Percentiles rank a stretch among this genome's conserved stretches.
Conservation (phyloP, 495 filamentous ascomycete species). For the Penicillium fimorum region DNA sequence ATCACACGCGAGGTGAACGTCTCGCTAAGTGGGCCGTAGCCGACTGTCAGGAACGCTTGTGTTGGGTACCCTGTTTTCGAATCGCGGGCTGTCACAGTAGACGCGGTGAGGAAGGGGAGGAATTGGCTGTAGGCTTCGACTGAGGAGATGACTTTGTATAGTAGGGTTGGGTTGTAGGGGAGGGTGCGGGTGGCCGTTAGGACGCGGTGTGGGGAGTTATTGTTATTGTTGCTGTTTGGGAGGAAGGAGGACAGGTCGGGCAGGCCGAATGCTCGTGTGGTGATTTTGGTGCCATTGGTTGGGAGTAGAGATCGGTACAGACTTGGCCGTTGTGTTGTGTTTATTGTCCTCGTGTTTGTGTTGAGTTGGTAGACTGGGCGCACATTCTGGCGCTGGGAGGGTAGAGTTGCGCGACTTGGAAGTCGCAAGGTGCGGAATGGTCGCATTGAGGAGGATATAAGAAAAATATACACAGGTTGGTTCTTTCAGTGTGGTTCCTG, state of each 20-base stretch:
- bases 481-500: not conserved
- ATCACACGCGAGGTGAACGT: conserved; percentile 72
- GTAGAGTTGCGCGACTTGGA: conserved; percentile 14
- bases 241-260: conserved; percentile 39
- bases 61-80: conserved; percentile 58
- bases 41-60: conserved; percentile 75
- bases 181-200: conserved; percentile 76
- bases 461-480: not conserved
- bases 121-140: conserved; percentile 77
- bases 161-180: conserved; percentile 63
- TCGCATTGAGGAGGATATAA: conserved; percentile 17
- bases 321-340: conserved; percentile 12
- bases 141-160: conserved; percentile 83
- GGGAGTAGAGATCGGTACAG: conserved; percentile 5
- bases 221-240: conserved; percentile 27
- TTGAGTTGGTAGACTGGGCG: not conserved
- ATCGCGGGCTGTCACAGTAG: conserved; percentile 65
- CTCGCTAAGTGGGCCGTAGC: conserved; percentile 80
- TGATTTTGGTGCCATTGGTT: conserved; percentile 11
- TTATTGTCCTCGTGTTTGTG: conserved; percentile 15
- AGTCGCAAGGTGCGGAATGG: conserved; percentile 14
- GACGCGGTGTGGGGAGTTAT: conserved; percentile 38
- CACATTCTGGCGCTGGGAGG: conserved; percentile 1
- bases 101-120: conserved; percentile 79
- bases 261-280: conserved; percentile 26